Evolutionary conservation across 202 grass and related monocot species (phyloP).

Genomic region (Zizania palustris): DNA sequence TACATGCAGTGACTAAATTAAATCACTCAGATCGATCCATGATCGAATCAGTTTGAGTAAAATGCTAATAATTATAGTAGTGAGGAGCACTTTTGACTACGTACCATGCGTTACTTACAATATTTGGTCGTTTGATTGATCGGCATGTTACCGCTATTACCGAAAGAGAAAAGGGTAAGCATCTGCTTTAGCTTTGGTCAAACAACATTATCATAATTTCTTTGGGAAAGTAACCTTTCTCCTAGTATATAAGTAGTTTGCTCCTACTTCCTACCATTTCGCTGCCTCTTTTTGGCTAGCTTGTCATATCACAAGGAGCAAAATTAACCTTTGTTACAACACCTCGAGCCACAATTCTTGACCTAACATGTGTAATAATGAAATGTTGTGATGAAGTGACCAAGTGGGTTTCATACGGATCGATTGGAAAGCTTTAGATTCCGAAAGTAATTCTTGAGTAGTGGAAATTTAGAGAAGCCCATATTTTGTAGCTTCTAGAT

Average conservation of each 20-base stretch:
- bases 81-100: background rate
- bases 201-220: slow-evolving; percentile 33
- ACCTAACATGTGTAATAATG: background rate
- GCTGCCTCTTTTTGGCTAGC: slow-evolving; percentile 11
- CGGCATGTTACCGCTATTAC: background rate
- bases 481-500: no score
- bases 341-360: slow-evolving; percentile 1
- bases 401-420: no score
- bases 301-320: slow-evolving; percentile 23
- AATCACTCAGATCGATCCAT: background rate
- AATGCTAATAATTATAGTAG: background rate
- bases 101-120: background rate
- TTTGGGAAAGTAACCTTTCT: slow-evolving; percentile 21
- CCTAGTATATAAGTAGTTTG: background rate
- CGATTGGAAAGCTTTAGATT: no score
- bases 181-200: slow-evolving; percentile 42
- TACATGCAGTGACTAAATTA: background rate
- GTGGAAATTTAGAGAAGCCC: no score
- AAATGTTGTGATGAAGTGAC: background rate
- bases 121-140: background rate
- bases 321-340: slow-evolving; percentile 8
- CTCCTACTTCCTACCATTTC: slow-evolving; percentile 18
- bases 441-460: no score
- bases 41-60: background rate
- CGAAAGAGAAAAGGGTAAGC: background rate